These are phyloP conservation scores for Pseudonectria foliicola DNA, from an alignment of 2,329 filamentous ascomycete species.

Conservation along the genomic window DNA sequence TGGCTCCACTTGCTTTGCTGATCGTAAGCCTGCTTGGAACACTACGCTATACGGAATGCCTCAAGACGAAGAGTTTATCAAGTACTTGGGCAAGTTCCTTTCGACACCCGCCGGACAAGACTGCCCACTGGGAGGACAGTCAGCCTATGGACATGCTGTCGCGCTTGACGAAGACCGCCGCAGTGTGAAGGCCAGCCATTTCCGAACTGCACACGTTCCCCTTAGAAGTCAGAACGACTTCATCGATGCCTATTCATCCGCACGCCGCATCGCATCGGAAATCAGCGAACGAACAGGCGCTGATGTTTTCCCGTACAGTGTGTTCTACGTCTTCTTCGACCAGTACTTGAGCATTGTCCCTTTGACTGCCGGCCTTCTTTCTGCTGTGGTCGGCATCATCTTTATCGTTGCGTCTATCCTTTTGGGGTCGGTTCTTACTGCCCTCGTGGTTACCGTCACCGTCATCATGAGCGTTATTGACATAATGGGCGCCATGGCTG, in stretches of 20 bases:
- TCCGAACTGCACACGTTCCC: constrained; percentile 83
- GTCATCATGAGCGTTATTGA: constrained; percentile 92
- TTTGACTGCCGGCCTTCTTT: constrained; percentile 71
- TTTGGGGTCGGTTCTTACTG: constrained; percentile 77
- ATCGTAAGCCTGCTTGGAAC: constrained; percentile 77
- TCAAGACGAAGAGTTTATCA: constrained; percentile 80
- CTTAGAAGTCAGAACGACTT: constrained; percentile 86
- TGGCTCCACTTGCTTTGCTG: constrained; percentile 68
- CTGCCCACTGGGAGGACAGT: constrained; percentile 83
- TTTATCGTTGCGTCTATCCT: constrained; percentile 72
- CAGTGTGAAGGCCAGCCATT: constrained; percentile 77
- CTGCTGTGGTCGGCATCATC: constrained; percentile 78
- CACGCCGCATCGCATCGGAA: constrained; percentile 76
- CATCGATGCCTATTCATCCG: constrained; percentile 82
- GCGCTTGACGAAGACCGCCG: constrained; percentile 62
- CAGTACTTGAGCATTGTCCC: constrained; percentile 83
- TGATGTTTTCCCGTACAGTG: constrained; percentile 90
- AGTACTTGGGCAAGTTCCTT: constrained; percentile 80
- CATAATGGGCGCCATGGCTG: constrained; percentile 90
- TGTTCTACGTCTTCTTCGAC: constrained; percentile 99
- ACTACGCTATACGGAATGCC: constrained; percentile 87
- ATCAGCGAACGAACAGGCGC: constrained; percentile 65
- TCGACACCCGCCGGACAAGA: constrained; percentile 69
- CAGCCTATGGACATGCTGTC: constrained; percentile 78
- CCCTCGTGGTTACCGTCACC: constrained; percentile 72